Evolutionary conservation across 2,329 filamentous ascomycete species (phyloP).

Genomic region (Ophiostoma montium): DNA sequence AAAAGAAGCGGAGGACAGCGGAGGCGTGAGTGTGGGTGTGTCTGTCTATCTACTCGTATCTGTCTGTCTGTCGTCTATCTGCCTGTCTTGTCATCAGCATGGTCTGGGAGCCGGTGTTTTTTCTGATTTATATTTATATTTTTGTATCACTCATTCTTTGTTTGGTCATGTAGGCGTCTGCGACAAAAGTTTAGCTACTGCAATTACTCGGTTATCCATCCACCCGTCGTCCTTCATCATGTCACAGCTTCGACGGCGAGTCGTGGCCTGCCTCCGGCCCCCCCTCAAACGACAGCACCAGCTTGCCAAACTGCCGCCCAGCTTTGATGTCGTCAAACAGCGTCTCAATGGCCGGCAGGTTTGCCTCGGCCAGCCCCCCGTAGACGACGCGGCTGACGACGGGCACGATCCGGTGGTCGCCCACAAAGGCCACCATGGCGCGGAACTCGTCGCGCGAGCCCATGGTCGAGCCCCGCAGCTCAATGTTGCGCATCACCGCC

Average conservation of each 20-base stretch:
- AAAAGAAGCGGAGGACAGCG: conserved; percentile 27
- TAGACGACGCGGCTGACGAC: conserved; percentile 62
- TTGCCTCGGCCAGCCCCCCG: conserved; percentile 43
- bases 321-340: conserved; percentile 82
- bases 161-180: neutral
- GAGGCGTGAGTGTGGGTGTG: neutral
- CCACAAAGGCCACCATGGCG: conserved; percentile 71
- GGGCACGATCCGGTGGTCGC: conserved; percentile 56
- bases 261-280: conserved; percentile 7
- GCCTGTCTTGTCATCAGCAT: neutral
- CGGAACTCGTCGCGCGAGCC: conserved; percentile 76
- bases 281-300: conserved; percentile 58
- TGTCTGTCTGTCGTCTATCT: neutral
- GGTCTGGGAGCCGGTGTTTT: conserved; percentile 1
- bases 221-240: neutral
- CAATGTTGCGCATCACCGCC: conserved; percentile 76
- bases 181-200: conserved; percentile 3
- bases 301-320: conserved; percentile 79
- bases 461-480: conserved; percentile 80
- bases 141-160: neutral
- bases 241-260: conserved; percentile 27
- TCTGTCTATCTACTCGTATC: neutral
- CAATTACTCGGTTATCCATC: too few relatives aligned
- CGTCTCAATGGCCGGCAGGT: conserved; percentile 63
- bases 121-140: neutral